A percentile compares a stretch with the other conserved stretches of the same genome.
Evolutionary conservation across 2,329 filamentous ascomycete genomes (phyloP).

Genomic region (Ascochyta fabae): DNA sequence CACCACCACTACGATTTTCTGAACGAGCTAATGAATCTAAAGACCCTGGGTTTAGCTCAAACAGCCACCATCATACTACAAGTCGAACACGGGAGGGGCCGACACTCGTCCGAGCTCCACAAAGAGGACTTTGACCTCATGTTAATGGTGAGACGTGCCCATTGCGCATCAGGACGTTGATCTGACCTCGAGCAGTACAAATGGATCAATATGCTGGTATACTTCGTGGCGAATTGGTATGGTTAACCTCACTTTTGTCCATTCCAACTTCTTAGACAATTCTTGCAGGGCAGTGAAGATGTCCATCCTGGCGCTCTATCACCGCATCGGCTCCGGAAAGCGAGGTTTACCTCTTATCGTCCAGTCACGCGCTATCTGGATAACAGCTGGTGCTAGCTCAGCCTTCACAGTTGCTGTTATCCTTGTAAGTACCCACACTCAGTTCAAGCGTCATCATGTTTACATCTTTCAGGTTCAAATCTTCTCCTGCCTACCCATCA

Average conservation of each 20-base stretch:
- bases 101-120: constrained; percentile 26
- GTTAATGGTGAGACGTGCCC: constrained; percentile 25
- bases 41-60: constrained; percentile 33
- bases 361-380: constrained; percentile 30
- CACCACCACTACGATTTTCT: background rate
- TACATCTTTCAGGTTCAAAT: constrained; percentile 22
- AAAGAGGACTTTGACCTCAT: constrained; percentile 28
- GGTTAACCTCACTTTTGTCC: background rate
- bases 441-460: background rate
- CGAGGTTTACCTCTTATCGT: constrained; percentile 34
- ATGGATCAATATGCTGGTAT: constrained; percentile 37
- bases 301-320: constrained; percentile 38
- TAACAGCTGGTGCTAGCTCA: constrained; percentile 27
- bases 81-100: constrained; percentile 33
- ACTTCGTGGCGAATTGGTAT: constrained; percentile 39
- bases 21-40: background rate
- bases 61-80: constrained; percentile 35
- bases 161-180: background rate
- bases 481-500: constrained; percentile 31
- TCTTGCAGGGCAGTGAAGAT: constrained; percentile 37
- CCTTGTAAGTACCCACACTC: constrained; percentile 20
- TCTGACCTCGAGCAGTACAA: constrained; percentile 28
- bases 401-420: constrained; percentile 30
- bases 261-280: background rate
- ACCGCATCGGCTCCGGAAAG: constrained; percentile 35